Base-by-base conservation (phyloP, 768 basidiomycete genomes). In the Mrakia gelida region DNA sequence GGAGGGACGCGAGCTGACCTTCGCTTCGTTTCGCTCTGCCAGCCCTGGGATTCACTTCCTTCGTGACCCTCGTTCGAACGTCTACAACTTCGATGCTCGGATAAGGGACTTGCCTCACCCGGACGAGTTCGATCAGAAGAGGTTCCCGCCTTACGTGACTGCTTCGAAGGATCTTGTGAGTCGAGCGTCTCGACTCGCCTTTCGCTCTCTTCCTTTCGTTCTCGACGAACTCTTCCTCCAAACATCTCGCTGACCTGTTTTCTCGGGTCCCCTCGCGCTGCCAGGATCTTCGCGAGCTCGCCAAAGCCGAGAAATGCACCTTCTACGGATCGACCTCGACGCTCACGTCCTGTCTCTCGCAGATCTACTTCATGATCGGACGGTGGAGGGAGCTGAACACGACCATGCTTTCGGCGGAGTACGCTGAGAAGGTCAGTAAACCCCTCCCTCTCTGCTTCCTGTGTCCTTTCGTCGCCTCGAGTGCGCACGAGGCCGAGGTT, bases 271-370 rank as follows among this genome's bases (percentile, higher is more conserved):
- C n/a, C n/a, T n/a, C n/a, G n/a, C 49, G 49, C 2, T 21, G 16
- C 15, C 21, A 94, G 91, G 91, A 93, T 76, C 85, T 96, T 15
- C 86, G 87, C 79, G 81, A 82, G 15, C 84, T 96, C 21, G 91
- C 92, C 1, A 86, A 87, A 80, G 83, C 85, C 62, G 87, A 92
- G 79, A 84, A 87, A 0, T 88, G 88, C 62, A 86, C 81, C 38
- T 97, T 92, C 82, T 89, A 89, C 2, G 96, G 95, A 5, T 95
- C 93, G 4, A 98, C 95, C 0, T 96, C 94, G 11, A 94, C 93
- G 1, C 84, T 97, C 73, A 91, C 93, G 0, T 90, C 92, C 52
- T 89, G 95, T 81, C 86, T 97, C 62, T 87, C 89, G 63, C 94
- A 98, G 70, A 89, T 96, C 26, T 98, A 13, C 23, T 54, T 71